Evolutionary conservation across 2,329 filamentous ascomycete genomes (phyloP), one percentile per base, ranked within the genome.

Genomic region (Moelleriella libera): DNA sequence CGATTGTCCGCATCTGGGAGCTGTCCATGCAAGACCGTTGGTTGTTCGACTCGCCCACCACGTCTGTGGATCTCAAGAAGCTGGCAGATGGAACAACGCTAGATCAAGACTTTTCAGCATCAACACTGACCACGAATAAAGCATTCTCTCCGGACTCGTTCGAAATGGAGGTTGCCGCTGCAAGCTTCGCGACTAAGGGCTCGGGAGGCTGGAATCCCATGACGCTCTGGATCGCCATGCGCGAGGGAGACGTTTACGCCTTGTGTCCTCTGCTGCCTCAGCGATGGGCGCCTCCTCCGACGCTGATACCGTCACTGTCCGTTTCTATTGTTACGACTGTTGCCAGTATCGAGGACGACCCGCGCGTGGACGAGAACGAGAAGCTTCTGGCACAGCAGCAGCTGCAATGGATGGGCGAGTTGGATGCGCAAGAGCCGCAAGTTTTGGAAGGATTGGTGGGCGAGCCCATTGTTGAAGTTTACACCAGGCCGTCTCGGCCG

Each of bases 221-320:
- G 85, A 97, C 92, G 0, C 72, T 98, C 9, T 98, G 90, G 87
- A 70, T 97, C 46, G 88, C 89, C n/a, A 98, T 96, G 85, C 80
- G 80, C 39, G 85, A 88, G 50, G 92, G 92, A 4, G 89, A 96
- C 59, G 76, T 97, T 5, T 98, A 98, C 59, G 89, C 90, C 2
- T 70, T 98, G 7, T 96, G 89, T 60, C 92, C 92, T 2, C 72
- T 98, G 41, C 70, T 98, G 32, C 92, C 92, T 1, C 80, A 81
- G 46, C 87, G 83, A 56, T 97, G 90, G 88, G 80, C 85, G 29
- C 81, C 84, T 29, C 81, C 83, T 11, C 75, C 82, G 1, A 83
- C 84, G 0, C 71, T 92, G 32, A 79, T 95, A 11, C 85, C 88
- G 2, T 88, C 88, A 0, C 72, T 96, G 28, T 87, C 86, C 1